A percentile compares a stretch with the other conserved stretches of the same genome.
phyloP scores from a whole-genome alignment of 2,329 filamentous ascomycete species.

The Xylariomycetidae sp. region DNA sequence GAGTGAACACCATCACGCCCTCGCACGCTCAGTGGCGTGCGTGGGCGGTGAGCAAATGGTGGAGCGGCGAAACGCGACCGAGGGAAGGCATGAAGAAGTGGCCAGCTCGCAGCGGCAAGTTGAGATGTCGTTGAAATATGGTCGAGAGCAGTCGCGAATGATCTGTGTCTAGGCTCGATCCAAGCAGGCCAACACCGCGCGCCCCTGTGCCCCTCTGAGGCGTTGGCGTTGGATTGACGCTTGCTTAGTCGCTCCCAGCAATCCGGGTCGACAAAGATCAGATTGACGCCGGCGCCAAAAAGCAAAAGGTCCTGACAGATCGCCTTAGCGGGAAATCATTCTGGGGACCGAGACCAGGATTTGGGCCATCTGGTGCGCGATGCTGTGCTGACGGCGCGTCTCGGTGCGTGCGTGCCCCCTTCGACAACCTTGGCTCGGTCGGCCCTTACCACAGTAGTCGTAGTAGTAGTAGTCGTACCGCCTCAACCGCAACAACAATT shows the following conservation, averaged over 20 bases:
- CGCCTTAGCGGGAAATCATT: constrained; percentile 25
- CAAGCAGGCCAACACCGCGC: too few relatives aligned
- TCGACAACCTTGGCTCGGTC: too few relatives aligned
- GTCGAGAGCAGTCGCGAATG: background rate
- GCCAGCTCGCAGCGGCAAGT: background rate
- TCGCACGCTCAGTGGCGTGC: too few relatives aligned
- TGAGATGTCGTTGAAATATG: background rate
- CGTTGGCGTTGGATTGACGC: constrained; percentile 22
- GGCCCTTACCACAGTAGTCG: too few relatives aligned
- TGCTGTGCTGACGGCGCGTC: background rate
- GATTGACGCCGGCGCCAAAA: constrained; percentile 18
- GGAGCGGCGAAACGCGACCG: too few relatives aligned
- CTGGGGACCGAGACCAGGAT: constrained; percentile 19
- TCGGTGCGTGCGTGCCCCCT: too few relatives aligned
- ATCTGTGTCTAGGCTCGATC: too few relatives aligned
- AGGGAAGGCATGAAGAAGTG: too few relatives aligned
- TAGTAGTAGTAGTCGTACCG: background rate
- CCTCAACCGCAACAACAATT: background rate
- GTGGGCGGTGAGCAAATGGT: too few relatives aligned
- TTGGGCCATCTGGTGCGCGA: background rate
- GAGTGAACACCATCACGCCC: too few relatives aligned
- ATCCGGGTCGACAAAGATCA: constrained; percentile 21
- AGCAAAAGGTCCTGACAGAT: constrained; percentile 23
- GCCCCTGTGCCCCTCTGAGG: constrained; percentile 19
- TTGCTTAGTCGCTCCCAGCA: constrained; percentile 24